phyloP scores from a whole-genome alignment of 768 basidiomycete genomes.

The Hebeloma cylindrosporum region DNA sequence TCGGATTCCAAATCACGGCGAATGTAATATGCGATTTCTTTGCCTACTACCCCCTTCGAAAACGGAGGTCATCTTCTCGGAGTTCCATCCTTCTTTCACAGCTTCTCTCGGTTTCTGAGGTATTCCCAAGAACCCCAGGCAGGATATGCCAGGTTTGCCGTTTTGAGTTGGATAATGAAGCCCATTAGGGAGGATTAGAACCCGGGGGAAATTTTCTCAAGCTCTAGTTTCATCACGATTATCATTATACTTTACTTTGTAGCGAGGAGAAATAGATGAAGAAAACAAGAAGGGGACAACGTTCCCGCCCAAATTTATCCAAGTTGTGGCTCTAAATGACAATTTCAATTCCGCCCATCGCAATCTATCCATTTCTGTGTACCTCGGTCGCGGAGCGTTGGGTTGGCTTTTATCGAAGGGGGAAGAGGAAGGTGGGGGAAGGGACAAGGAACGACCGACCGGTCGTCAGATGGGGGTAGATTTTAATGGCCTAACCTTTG shows the following conservation, averaged over 20 bases:
- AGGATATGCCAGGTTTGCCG: conserved; percentile 10
- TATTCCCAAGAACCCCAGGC: conserved; percentile 16
- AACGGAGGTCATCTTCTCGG: conserved; percentile 11
- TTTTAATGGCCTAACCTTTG: too few relatives aligned
- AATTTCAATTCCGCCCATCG: conserved; percentile 25
- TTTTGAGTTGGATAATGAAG: conserved; percentile 16
- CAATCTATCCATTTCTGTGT: conserved; percentile 30
- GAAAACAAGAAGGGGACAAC: conserved; percentile 13
- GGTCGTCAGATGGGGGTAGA: too few relatives aligned
- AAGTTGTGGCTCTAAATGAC: too few relatives aligned
- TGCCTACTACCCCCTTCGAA: conserved; percentile 12
- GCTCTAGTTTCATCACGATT: conserved; percentile 18
- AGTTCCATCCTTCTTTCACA: conserved; percentile 12
- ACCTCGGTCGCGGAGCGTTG: conserved; percentile 20
- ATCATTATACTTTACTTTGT: conserved; percentile 21
- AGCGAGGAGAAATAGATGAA: conserved; percentile 10
- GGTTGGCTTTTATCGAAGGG: conserved; percentile 10
- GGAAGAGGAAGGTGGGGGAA: conserved; percentile 1
- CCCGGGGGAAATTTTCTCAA: conserved; percentile 16
- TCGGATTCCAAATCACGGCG: conserved; percentile 13
- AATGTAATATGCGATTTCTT: conserved; percentile 10
- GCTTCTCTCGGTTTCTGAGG: conserved; percentile 22
- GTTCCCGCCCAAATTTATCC: conserved; percentile 8
- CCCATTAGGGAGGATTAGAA: conserved; percentile 7
- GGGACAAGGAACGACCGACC: too few relatives aligned